phyloP scores from a whole-genome alignment of 225 moss, liverwort and hornwort genomes.

The Physcomitrellopsis africana region DNA sequence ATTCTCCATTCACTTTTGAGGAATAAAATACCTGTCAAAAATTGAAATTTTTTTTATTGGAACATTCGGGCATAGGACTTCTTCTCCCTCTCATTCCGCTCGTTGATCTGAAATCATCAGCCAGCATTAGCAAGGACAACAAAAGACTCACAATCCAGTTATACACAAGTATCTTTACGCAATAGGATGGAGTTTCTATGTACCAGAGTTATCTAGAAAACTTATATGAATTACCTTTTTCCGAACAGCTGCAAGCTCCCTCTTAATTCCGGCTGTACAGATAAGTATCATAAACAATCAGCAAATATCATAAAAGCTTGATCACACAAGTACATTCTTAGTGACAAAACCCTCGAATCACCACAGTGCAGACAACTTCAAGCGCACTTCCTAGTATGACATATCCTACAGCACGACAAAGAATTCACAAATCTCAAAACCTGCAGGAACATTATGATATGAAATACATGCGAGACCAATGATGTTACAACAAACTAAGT shows the following conservation, averaged over 20 bases:
- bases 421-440: not conserved
- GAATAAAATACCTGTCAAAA: slow-evolving; percentile 55
- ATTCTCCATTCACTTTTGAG: not conserved
- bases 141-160: not conserved
- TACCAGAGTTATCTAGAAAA: not conserved
- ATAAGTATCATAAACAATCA: slow-evolving; percentile 16
- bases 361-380: not conserved
- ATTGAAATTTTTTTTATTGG: slow-evolving; percentile 35
- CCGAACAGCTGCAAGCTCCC: slow-evolving; percentile 55
- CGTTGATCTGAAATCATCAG: slow-evolving; percentile 50
- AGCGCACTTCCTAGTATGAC: not conserved
- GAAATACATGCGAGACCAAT: not conserved
- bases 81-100: slow-evolving; percentile 67
- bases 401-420: not conserved
- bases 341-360: not conserved
- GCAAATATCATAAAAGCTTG: not conserved
- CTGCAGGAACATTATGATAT: not conserved
- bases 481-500: not conserved
- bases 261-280: slow-evolving; percentile 60
- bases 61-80: slow-evolving; percentile 74
- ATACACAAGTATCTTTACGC: not conserved
- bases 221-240: slow-evolving; percentile 49
- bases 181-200: not conserved
- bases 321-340: slow-evolving; percentile 4
- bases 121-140: not conserved